These are phyloP conservation scores for Zanthoxylum bungeanum DNA, from an alignment of 345 rosid species.

Conservation along the genomic window DNA sequence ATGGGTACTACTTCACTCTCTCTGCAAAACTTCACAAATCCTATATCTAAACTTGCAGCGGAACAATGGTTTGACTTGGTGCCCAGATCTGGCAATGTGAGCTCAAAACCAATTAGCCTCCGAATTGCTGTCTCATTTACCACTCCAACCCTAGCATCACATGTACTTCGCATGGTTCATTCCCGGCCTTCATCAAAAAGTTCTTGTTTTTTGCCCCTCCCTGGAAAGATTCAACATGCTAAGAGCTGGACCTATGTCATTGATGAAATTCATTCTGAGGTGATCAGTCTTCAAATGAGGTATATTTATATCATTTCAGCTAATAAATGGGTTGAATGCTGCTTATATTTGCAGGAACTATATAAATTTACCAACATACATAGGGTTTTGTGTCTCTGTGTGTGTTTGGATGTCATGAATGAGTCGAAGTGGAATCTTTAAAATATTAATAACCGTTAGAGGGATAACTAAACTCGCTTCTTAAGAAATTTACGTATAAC, in stretches of 20 bases:
- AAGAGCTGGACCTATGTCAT: slow-evolving; percentile 43
- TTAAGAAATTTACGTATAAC: not conserved
- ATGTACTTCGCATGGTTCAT: slow-evolving; percentile 48
- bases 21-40: slow-evolving; percentile 54
- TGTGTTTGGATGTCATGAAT: not conserved
- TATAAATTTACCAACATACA: not conserved
- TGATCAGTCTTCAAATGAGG: slow-evolving; percentile 89
- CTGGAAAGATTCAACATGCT: slow-evolving; percentile 40
- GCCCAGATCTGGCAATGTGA: slow-evolving; percentile 36
- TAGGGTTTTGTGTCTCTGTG: not conserved
- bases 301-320: slow-evolving; percentile 25
- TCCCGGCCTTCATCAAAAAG: slow-evolving; percentile 36
- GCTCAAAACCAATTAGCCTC: slow-evolving; percentile 48
- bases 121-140: slow-evolving; percentile 69
- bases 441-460: not conserved
- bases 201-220: slow-evolving; percentile 62
- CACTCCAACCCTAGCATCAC: slow-evolving; percentile 55
- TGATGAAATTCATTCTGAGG: slow-evolving; percentile 54
- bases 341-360: not conserved
- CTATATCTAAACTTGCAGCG: slow-evolving; percentile 57
- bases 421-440: not conserved
- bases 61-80: slow-evolving; percentile 78
- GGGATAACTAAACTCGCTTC: not conserved
- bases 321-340: not conserved
- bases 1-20: slow-evolving; percentile 62